Evolutionary conservation across 306 rosid genomes (phyloP), one percentile per base, ranked within the genome.

Genomic region (Nissolia schottii): DNA sequence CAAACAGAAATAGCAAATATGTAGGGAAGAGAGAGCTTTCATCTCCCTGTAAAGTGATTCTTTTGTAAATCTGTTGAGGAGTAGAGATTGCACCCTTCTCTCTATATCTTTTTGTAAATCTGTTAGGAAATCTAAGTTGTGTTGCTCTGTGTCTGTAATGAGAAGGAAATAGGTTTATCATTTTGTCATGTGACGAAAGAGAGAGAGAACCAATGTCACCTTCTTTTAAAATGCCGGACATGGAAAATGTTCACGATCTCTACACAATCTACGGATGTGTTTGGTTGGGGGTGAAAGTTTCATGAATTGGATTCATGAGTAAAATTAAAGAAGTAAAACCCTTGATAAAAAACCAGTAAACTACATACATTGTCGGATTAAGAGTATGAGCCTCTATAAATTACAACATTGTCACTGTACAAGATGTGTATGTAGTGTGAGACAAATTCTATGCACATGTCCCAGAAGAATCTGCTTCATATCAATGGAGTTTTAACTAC

Each of bases 391-490:
- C 61, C 51, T 61, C 64, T 40, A 60, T 64, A 50, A 46, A 62
- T 62, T n/a, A 53, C 68, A 53, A 67, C n/a, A 25, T 22, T 57
- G 64, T 72, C 62, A 54, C 84, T 83, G 85, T 83, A 83, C 89
- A 85, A 73, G 56, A 59, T 64, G 67, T 71, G 77, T 69, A 56
- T 48, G 24, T 18, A n/a, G 61, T 40, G 67, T 69, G 77, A 54
- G 64, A 64, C 53, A 23, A 51, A 49, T 38, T 37, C 46, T 69
- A 70, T 35, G 64, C 65, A 59, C 46, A 37, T 54, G 74, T 23
- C 69, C 63, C 74, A 54, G 72, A 75, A 61, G 73, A 74, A 80
- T 80, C 16, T 43, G 6, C 32, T 58, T 43, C 38, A 32, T 58
- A 51, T 45, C 19, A 74, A 54, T 32, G 72, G 32, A 22, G 64